A percentile compares a stretch with the other conserved stretches of the same genome.
phyloP scores from a whole-genome alignment of 768 basidiomycete genomes.

The Panellus pusillus region DNA sequence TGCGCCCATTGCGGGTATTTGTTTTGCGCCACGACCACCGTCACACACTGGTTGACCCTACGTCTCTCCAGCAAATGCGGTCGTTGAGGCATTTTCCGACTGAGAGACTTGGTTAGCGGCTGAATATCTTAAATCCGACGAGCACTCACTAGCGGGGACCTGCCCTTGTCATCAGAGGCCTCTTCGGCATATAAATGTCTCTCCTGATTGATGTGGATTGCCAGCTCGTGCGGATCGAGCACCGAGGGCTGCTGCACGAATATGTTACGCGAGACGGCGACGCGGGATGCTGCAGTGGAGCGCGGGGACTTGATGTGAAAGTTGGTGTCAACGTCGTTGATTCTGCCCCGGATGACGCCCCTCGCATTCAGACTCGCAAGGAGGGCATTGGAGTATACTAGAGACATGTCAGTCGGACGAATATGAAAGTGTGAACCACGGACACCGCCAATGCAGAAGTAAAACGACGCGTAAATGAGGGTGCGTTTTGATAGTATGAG shows the following conservation, averaged over 20 bases:
- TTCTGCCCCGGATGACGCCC: conserved; percentile 14
- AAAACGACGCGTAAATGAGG: conserved; percentile 33
- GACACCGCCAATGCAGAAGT: conserved; percentile 35
- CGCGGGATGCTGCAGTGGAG: not conserved
- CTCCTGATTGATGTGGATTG: conserved; percentile 8
- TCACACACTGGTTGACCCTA: too few species aligned
- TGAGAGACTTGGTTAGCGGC: too few species aligned
- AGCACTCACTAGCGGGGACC: too few species aligned
- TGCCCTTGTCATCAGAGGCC: not conserved
- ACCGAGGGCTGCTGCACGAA: not conserved
- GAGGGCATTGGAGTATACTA: conserved; percentile 32
- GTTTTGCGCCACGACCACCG: too few species aligned
- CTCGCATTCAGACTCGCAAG: conserved; percentile 25
- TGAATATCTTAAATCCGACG: too few species aligned
- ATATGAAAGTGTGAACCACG: conserved; percentile 1
- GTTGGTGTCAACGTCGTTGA: conserved; percentile 21
- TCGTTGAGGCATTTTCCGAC: too few species aligned
- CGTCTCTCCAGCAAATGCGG: too few species aligned
- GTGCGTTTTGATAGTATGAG: conserved; percentile 27
- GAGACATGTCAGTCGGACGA: not conserved
- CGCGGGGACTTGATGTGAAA: conserved; percentile 14
- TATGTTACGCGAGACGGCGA: conserved; percentile 5
- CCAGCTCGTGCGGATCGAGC: not conserved
- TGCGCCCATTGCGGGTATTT: too few species aligned
- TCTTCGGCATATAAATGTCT: conserved; percentile 5